Percentiles rank a stretch among this genome's conserved stretches.
Evolutionary conservation across 164 flowering plant genomes (phyloP).

Genomic region (Platanus orientalis): DNA sequence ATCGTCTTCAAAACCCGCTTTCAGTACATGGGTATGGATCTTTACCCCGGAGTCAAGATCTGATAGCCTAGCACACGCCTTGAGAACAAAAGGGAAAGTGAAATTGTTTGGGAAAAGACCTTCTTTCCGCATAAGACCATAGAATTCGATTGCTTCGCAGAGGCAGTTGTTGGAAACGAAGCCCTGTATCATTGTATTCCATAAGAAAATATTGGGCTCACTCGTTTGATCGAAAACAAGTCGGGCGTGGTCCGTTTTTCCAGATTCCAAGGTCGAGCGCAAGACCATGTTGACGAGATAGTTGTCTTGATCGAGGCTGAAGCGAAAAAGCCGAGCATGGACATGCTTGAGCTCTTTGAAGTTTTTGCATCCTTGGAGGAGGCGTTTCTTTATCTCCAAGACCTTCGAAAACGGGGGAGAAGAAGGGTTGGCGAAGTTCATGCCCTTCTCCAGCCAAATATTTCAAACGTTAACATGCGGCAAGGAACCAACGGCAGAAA

Average conservation of each 20-base stretch:
- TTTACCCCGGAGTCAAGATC: conserved; percentile 16
- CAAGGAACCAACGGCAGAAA: not conserved
- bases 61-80: conserved; percentile 22
- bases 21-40: conserved; percentile 26
- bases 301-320: conserved; percentile 18
- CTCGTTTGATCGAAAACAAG: conserved; percentile 11
- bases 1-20: conserved; percentile 28
- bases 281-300: conserved; percentile 23
- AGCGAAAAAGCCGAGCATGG: conserved; percentile 24
- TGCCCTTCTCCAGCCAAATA: conserved; percentile 13
- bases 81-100: conserved; percentile 34
- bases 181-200: conserved; percentile 34
- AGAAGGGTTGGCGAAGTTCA: conserved; percentile 13
- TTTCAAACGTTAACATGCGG: not conserved
- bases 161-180: conserved; percentile 21
- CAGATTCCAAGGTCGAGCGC: conserved; percentile 13
- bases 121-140: conserved; percentile 14
- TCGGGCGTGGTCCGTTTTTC: conserved; percentile 15
- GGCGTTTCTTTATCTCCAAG: conserved; percentile 17
- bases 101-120: conserved; percentile 26
- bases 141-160: conserved; percentile 19
- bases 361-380: conserved; percentile 18
- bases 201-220: conserved; percentile 27
- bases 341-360: conserved; percentile 21
- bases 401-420: conserved; percentile 11